Evolutionary conservation across 495 filamentous ascomycete genomes (phyloP), one percentile per base, ranked within the genome.

Genomic region (Xylaria acuta): DNA sequence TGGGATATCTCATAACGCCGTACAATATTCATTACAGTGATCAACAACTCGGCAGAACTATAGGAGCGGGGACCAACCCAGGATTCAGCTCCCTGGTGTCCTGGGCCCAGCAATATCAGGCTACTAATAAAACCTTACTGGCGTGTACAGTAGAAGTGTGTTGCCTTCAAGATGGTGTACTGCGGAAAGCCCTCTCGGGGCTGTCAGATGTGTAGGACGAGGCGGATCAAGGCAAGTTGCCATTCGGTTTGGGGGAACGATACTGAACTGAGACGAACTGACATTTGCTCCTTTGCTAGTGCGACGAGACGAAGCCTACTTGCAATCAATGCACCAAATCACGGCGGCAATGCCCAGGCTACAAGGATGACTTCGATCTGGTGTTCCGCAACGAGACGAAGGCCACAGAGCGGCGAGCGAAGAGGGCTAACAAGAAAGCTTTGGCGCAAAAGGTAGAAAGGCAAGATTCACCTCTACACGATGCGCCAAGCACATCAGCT

Each of bases 181-280:
- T 89, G 89, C 75, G 91, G 91, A 36, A 91, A 92, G 78, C 91
- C 91, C 64, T 92, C 90, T 70, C 86, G 88, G 84, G 91, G 90
- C 65, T 93, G 91, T 77, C 90, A 90, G 79, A 90, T 91, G 82
- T 93, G 91, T 76, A 84, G 91, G 78, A 87, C 87, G 25, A 86
- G 90, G 74, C 87, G 92, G 78, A 92, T 88, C 84, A 93, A 90
- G 90, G 92, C 92, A 82, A 66, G 84, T 79, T 71, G 32, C 64
- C 45, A 45, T 70, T 67, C 60, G 1, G 32, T 25, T 53, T 25
- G 16, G 11, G 16, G 36, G n/a, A 18, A 53, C 20, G 38, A 32
- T 16, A 32, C 18, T 40, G 40, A 41, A 18, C 20, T 20, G 59
- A 56, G 45, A 62, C 16, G 20, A n/a, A 75, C 75, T 75, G 58